Evolutionary conservation across 2,329 filamentous ascomycete species (phyloP), one percentile per base, ranked within the genome.

Genomic region (Talaromyces sp.): DNA sequence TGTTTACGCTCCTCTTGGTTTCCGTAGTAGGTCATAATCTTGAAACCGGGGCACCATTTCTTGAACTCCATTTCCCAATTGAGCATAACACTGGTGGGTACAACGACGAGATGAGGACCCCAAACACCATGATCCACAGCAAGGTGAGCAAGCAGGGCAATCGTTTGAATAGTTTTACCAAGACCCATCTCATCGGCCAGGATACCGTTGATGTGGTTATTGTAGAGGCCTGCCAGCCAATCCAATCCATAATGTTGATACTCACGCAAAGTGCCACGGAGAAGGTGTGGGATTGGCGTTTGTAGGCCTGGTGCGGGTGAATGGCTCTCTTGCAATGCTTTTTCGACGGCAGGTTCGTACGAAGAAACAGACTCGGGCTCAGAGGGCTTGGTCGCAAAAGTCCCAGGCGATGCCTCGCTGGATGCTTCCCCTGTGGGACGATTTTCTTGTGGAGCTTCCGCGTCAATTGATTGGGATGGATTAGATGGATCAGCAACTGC

Each of bases 21-120:
- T 39, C 95, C 94, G 69, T 97, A 99, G 75, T 99, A 99, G 0
- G 92, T 94, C 54, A 99, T 80, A 51, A 99, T 96, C 70, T 97
- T 97, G 80, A 99, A 99, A 0, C 94, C 93, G 3, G 95, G 94
- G 52, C 92, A 90, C 85, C 78, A 99, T 71, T 99, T 99, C 69
- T 97, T 97, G 81, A 99, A 99, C 74, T 99, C 94, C 89, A 97
- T 97, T 72, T 99, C 95, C 94, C 94, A 99, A 69, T 99, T 99
- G 60, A 99, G 84, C 82, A 99, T 97, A 44, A 99, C 95, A 73
- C 92, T 97, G 2, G 94, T 99, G 1, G 94, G 94, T 2, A 99
- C 94, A 55, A 99, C 89, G 44, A 99, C 90, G 20, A 99, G 78
- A 77, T 99, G 94, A 1, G 94, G 91, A 0, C 95, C 94, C 95